Conservation (phyloP, 805 yeast species). For the Wickerhamiella cacticola region DNA sequence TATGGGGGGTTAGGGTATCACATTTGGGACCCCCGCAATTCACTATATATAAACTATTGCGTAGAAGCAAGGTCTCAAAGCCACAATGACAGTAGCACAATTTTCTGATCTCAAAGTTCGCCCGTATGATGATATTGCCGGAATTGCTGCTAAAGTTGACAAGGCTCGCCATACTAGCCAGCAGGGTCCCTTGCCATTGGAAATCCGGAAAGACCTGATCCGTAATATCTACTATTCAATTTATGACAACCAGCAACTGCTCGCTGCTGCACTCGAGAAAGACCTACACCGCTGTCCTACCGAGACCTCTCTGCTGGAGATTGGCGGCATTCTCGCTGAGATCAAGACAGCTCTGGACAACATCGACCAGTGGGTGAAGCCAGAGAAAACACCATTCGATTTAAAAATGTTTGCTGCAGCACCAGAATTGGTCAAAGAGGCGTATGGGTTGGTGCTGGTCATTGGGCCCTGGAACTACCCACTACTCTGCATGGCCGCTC, state of each 20-base stretch:
- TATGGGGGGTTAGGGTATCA: constrained; percentile 1
- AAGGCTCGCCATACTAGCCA: neutral
- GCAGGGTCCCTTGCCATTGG: constrained; percentile 30
- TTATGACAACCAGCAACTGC: constrained; percentile 41
- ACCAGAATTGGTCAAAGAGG: constrained; percentile 23
- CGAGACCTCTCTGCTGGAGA: constrained; percentile 55
- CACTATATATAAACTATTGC: neutral
- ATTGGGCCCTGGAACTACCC: constrained; percentile 81
- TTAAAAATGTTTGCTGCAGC: constrained; percentile 19
- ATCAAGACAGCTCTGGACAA: constrained; percentile 45
- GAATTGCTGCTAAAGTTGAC: neutral
- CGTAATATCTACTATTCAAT: constrained; percentile 55
- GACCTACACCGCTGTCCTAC: constrained; percentile 57
- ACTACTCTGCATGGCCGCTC: constrained; percentile 45
- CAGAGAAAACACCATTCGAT: constrained; percentile 29
- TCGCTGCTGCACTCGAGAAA: constrained; percentile 45
- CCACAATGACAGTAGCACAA: constrained; percentile 1
- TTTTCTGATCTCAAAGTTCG: neutral
- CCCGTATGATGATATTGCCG: neutral
- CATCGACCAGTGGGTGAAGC: constrained; percentile 50
- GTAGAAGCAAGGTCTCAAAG: too few relatives aligned
- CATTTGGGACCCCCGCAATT: neutral
- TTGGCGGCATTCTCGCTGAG: constrained; percentile 41
- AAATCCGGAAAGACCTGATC: constrained; percentile 48
- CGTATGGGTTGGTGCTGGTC: constrained; percentile 55